A percentile compares a stretch with the other conserved stretches of the same genome.
Evolutionary conservation across 2,329 filamentous ascomycete genomes (phyloP).

Genomic region (Dryadomyces quercus-mongolicae): DNA sequence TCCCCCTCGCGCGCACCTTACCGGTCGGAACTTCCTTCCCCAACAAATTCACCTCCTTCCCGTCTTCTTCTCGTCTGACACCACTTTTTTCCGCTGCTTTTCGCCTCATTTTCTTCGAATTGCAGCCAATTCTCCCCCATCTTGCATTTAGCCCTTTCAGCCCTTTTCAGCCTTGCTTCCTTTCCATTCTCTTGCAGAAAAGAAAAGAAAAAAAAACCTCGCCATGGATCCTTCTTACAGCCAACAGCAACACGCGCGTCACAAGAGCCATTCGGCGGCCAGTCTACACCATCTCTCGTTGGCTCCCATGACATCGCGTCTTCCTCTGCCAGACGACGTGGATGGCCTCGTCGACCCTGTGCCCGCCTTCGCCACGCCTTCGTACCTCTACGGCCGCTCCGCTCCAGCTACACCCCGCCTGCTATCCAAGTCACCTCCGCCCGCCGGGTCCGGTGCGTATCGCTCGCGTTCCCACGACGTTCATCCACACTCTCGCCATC

Average conservation of each 20-base stretch:
- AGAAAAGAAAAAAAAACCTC: conserved; percentile 13
- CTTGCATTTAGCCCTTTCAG: no score
- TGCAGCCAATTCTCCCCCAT: not conserved
- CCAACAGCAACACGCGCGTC: conserved; percentile 44
- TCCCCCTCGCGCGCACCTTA: no score
- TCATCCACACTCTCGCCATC: not conserved
- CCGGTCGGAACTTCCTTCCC: not conserved
- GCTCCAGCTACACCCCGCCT: conserved; percentile 53
- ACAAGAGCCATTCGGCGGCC: conserved; percentile 45
- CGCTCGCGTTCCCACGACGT: conserved; percentile 1
- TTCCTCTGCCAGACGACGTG: conserved; percentile 41
- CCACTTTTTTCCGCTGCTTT: not conserved
- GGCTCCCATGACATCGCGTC: conserved; percentile 50
- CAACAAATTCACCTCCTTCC: not conserved
- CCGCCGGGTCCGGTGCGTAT: not conserved
- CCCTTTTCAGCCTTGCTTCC: not conserved
- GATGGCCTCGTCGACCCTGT: conserved; percentile 19
- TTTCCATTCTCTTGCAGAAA: not conserved
- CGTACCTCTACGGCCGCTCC: conserved; percentile 50
- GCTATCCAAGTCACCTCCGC: conserved; percentile 42
- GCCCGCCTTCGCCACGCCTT: conserved; percentile 24
- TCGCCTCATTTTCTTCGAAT: not conserved
- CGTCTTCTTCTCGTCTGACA: not conserved
- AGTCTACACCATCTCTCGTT: conserved; percentile 50
- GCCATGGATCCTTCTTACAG: conserved; percentile 49